Base-by-base conservation (phyloP, 306 rosid genomes). In the Prunus persica region DNA sequence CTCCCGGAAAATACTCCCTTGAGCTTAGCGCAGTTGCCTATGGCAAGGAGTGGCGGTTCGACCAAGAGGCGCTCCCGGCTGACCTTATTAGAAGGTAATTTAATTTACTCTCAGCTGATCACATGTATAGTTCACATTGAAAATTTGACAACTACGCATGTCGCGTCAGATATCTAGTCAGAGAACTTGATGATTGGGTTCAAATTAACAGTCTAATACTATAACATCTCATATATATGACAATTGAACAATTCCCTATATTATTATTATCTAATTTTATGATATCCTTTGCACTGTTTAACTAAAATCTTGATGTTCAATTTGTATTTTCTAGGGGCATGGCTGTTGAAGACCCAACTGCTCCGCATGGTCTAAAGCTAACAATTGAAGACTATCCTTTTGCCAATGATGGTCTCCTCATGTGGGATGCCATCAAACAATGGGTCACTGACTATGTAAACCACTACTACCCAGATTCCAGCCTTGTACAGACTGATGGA, bases 381-480 rank as follows among this genome's bases (percentile, higher is more conserved):
- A 5, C 89, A 34, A 90, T 90, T 41, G 27, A 84, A 73, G 97
- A 92, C 75, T 92, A 90, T 76, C 97, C 96, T 3, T 92, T 71
- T 80, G 97, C 97, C 8, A 88, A 87, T 11, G 97, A 92, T 34
- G 96, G 97, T 0, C 84, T 90, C 5, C 43, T 88, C 41, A 75
- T 92, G 6, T 92, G 97, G 96, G 93, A 88, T 60, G 30, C 75
- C 20, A 81, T 92, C 71, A 87, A 88, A 43, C 50, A 80, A 65
- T 92, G 97, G 97, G 88, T 86, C 27, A 76, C 83, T 18, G 92
- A 90, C 54, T 90, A 87, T 49, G 92, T 92, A n/a, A 83, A 67
- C 49, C 82, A 84, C 79, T 90, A 87, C 38, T 92, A 87, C 79
- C 66, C 88, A 3, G 61, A 82, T 18, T 76, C 87, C 18, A 56